phyloP scores from a whole-genome alignment of 1,284 basidiomycete species.

The Cutaneotrichosporon arboriforme region DNA sequence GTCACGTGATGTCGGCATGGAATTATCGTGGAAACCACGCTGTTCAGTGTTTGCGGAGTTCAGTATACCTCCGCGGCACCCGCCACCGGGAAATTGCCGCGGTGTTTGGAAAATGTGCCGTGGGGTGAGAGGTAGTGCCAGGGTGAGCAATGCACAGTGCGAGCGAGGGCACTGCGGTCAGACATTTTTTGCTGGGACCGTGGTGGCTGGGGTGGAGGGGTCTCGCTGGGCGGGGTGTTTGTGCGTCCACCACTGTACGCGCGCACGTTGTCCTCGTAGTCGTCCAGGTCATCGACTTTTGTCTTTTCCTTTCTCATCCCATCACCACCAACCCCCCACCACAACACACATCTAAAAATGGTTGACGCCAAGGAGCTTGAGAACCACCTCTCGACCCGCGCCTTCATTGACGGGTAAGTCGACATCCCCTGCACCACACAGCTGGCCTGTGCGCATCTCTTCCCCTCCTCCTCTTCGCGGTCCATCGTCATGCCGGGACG shows the following conservation, averaged over 20 bases:
- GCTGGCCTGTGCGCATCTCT: neutral
- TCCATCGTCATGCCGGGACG: neutral
- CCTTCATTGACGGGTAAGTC: constrained; percentile 43
- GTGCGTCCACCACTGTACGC: neutral
- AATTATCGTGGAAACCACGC: too few species aligned
- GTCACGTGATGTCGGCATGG: neutral
- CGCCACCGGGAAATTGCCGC: neutral
- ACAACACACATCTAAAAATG: constrained; percentile 52
- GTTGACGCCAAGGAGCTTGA: constrained; percentile 73
- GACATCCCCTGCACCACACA: too few species aligned
- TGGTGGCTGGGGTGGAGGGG: neutral
- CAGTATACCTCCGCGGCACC: neutral
- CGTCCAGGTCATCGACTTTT: neutral
- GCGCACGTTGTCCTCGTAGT: neutral
- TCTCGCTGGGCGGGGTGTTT: neutral
- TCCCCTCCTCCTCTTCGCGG: neutral
- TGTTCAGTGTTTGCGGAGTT: too few species aligned
- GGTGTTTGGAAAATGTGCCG: neutral
- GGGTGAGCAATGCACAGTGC: neutral
- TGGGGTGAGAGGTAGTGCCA: neutral
- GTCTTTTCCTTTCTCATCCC: neutral
- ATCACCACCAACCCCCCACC: neutral
- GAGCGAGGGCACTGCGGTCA: neutral
- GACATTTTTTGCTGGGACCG: neutral
- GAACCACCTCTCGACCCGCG: constrained; percentile 62